Evolutionary conservation across 768 basidiomycete genomes (phyloP).

Genomic region (Dictyophora rubrovolvata): DNA sequence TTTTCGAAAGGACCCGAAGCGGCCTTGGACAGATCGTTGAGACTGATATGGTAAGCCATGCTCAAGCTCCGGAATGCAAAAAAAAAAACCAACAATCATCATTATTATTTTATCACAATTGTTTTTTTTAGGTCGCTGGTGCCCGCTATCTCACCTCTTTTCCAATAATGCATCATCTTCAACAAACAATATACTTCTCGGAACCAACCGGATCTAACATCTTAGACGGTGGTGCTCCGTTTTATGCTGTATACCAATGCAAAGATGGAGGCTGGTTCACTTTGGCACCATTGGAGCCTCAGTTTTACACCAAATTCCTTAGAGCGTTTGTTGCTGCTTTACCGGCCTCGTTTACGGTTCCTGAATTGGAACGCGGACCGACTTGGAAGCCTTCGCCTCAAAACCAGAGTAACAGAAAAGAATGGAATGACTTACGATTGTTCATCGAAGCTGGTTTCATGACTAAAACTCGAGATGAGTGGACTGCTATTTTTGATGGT

Average conservation of each 20-base stretch:
- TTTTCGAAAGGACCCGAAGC: slow-evolving; percentile 54
- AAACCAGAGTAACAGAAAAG: slow-evolving; percentile 33
- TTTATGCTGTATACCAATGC: slow-evolving; percentile 66
- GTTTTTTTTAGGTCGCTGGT: neutral
- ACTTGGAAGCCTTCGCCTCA: slow-evolving; percentile 44
- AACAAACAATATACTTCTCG: slow-evolving; percentile 27
- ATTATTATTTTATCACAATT: too few relatives aligned
- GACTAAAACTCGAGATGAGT: slow-evolving; percentile 51
- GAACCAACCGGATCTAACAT: slow-evolving; percentile 37
- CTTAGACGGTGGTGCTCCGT: slow-evolving; percentile 72
- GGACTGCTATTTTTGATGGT: slow-evolving; percentile 62
- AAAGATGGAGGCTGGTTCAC: slow-evolving; percentile 67
- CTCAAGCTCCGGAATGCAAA: neutral
- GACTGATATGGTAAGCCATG: slow-evolving; percentile 64
- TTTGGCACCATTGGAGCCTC: slow-evolving; percentile 65
- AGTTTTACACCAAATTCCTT: slow-evolving; percentile 58
- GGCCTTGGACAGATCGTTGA: slow-evolving; percentile 68
- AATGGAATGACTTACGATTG: slow-evolving; percentile 47
- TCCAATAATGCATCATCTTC: slow-evolving; percentile 41
- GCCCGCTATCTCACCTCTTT: slow-evolving; percentile 44
- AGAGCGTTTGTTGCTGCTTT: slow-evolving; percentile 41
- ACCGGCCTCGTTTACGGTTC: slow-evolving; percentile 30
- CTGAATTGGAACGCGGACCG: slow-evolving; percentile 21
- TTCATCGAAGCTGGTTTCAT: slow-evolving; percentile 61
- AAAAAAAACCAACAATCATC: neutral